Evolutionary conservation across 2,329 filamentous ascomycete species (phyloP).

Genomic region (Fusarium poae): DNA sequence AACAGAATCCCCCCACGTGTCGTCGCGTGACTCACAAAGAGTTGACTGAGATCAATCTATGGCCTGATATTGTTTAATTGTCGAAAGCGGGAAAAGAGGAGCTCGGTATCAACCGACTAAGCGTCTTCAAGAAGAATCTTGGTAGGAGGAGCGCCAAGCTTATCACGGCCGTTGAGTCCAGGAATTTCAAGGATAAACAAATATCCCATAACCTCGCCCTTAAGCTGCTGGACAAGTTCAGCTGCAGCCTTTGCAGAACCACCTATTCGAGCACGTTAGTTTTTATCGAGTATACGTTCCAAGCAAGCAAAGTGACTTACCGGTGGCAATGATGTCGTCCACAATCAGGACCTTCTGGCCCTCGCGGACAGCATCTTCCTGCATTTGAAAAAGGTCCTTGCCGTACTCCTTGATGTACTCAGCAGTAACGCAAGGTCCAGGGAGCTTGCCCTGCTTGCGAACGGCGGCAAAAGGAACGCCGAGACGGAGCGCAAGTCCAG

Average conservation of each 20-base stretch:
- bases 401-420: conserved; percentile 97
- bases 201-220: conserved; percentile 87
- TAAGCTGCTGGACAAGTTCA: conserved; percentile 85
- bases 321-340: conserved; percentile 98
- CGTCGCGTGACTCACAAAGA: conserved; percentile 25
- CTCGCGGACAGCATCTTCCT: conserved; percentile 83
- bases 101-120: conserved; percentile 30
- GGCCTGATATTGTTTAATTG: conserved; percentile 28
- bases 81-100: conserved; percentile 36
- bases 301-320: conserved; percentile 65
- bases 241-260: conserved; percentile 92
- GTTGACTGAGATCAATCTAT: conserved; percentile 33
- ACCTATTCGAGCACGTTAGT: conserved; percentile 65
- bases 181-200: conserved; percentile 96
- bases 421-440: conserved; percentile 87
- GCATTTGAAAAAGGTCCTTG: conserved; percentile 95
- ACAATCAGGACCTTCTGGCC: conserved; percentile 94
- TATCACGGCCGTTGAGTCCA: conserved; percentile 90
- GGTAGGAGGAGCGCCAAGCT: conserved; percentile 82
- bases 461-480: conserved; percentile 92
- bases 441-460: conserved; percentile 95
- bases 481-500: conserved; percentile 84
- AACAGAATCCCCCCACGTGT: conserved; percentile 33
- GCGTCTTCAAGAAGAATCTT: conserved; percentile 79
- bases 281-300: conserved; percentile 8